These are phyloP conservation scores for Botrytis hyacinthi DNA, from an alignment of 2,329 filamentous ascomycete genomes.

Conservation along the genomic window DNA sequence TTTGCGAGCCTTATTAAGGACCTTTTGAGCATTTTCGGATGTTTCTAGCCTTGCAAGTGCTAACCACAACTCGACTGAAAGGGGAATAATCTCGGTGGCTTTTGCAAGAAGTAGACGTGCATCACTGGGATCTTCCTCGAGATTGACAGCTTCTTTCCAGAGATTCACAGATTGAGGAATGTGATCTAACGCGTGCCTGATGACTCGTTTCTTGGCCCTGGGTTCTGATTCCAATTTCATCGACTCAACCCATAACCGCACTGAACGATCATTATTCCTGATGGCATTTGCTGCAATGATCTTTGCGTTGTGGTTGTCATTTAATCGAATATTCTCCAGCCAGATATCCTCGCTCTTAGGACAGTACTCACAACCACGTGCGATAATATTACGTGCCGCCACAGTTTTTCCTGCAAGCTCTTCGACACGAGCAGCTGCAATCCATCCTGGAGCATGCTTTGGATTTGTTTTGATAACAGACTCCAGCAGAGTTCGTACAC, in stretches of 20 bases:
- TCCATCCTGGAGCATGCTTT: constrained; percentile 92
- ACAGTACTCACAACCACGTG: constrained; percentile 83
- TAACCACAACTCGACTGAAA: constrained; percentile 93
- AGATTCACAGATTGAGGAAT: constrained; percentile 91
- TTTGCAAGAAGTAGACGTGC: constrained; percentile 87
- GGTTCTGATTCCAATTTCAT: constrained; percentile 86
- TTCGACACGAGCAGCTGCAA: constrained; percentile 88
- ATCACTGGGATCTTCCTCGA: constrained; percentile 87
- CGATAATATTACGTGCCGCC: constrained; percentile 82
- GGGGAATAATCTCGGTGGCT: constrained; percentile 90
- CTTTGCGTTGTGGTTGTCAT: constrained; percentile 90
- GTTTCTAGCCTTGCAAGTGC: constrained; percentile 86
- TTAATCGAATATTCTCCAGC: constrained; percentile 92
- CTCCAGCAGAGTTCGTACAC: constrained; percentile 86
- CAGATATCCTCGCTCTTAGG: constrained; percentile 94
- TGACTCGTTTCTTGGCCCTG: constrained; percentile 86
- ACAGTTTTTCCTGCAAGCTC: constrained; percentile 90
- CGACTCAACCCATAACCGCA: constrained; percentile 89
- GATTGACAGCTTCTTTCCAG: constrained; percentile 97
- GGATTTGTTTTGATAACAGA: constrained; percentile 97
- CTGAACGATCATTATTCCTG: constrained; percentile 84
- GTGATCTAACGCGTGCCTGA: constrained; percentile 86
- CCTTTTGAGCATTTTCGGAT: constrained; percentile 88
- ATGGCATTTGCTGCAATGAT: constrained; percentile 93
- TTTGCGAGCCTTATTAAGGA: constrained; percentile 92